Conservation (phyloP, 805 yeast genomes). For the Clavispora carvajalis region DNA sequence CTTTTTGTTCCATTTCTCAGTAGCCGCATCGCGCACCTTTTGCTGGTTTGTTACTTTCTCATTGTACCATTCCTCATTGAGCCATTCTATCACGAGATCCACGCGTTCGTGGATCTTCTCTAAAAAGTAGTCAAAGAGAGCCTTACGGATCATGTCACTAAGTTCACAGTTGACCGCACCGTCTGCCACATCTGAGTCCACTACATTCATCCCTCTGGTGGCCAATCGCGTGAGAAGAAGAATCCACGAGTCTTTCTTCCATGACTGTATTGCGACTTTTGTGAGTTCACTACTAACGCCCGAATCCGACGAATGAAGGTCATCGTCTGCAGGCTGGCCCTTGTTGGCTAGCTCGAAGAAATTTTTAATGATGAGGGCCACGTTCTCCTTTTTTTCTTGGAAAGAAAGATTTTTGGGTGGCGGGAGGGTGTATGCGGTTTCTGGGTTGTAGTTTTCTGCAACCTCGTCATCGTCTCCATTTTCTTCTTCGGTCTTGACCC, state of each 20-base stretch:
- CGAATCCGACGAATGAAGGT: conserved; percentile 13
- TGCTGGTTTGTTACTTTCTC: conserved; percentile 42
- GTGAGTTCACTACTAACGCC: conserved; percentile 47
- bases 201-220: conserved; percentile 63
- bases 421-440: conserved; percentile 48
- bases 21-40: conserved; percentile 16
- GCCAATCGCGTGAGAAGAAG: conserved; percentile 69
- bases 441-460: conserved; percentile 31
- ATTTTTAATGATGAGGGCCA: conserved; percentile 53
- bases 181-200: conserved; percentile 20
- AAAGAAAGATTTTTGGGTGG: conserved; percentile 49
- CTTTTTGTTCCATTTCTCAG: conserved; percentile 11
- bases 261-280: conserved; percentile 45
- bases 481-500: conserved; percentile 13
- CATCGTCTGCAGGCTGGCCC: conserved; percentile 13
- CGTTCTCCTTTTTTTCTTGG: conserved; percentile 52
- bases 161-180: conserved; percentile 31
- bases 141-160: conserved; percentile 60
- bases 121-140: conserved; percentile 67
- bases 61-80: conserved; percentile 90
- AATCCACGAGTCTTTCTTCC: conserved; percentile 71
- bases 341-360: conserved; percentile 46
- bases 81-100: conserved; percentile 82
- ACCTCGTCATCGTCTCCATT: conserved; percentile 17
- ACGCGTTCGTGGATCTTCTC: conserved; percentile 67